A percentile compares a stretch with the other conserved stretches of the same genome.
These are phyloP conservation scores for Zoysia matrella DNA, from an alignment of 202 grass and related monocot genomes.

Conservation along the genomic window DNA sequence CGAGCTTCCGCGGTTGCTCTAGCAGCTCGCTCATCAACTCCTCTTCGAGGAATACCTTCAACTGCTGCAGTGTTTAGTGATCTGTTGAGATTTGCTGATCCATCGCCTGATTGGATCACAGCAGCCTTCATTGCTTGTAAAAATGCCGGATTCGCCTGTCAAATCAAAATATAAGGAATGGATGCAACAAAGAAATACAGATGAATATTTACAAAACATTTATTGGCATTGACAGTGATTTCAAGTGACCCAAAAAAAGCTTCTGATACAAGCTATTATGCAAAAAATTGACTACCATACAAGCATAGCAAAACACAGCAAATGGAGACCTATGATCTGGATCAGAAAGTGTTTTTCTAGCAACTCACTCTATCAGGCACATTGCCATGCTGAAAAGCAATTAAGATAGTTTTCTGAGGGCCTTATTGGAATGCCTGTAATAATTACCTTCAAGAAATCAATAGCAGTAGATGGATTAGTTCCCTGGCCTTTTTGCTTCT, in stretches of 20 bases:
- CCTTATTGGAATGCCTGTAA: no score
- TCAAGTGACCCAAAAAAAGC: neutral
- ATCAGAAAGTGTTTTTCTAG: neutral
- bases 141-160: slow-evolving; percentile 77
- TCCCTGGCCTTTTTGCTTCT: no score
- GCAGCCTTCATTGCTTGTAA: slow-evolving; percentile 83
- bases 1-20: slow-evolving; percentile 75
- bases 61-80: slow-evolving; percentile 66
- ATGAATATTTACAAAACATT: neutral
- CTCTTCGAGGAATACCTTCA: slow-evolving; percentile 68
- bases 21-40: slow-evolving; percentile 79
- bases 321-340: neutral
- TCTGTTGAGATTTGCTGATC: slow-evolving; percentile 52
- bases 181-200: neutral
- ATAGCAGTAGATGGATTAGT: no score
- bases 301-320: slow-evolving; percentile 16
- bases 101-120: slow-evolving; percentile 60
- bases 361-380: no score
- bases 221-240: neutral
- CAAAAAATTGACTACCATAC: neutral
- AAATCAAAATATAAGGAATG: slow-evolving; percentile 29
- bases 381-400: no score
- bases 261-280: neutral
- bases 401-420: no score
- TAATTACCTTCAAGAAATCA: no score